Percentiles rank a stretch among this genome's conserved stretches.
Evolutionary conservation across 352 stramenopile species (phyloP).

Genomic region (Globisporangium spinosum): DNA sequence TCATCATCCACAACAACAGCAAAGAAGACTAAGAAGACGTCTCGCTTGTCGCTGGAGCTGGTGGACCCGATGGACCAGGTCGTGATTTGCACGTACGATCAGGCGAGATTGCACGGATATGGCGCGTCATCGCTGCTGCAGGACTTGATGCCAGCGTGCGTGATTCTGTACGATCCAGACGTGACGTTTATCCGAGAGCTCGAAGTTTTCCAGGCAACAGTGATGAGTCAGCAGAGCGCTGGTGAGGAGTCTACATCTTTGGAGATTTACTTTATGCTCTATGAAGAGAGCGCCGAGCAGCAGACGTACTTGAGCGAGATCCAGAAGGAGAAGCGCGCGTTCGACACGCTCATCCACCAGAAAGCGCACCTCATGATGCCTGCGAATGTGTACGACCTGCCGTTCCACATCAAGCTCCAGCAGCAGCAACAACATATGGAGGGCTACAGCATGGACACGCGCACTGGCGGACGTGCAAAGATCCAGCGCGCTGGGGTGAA

Average conservation of each 20-base stretch:
- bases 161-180: constrained; percentile 95
- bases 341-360: constrained; percentile 95
- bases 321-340: constrained; percentile 94
- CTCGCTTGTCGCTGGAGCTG: constrained; percentile 44
- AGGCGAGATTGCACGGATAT: constrained; percentile 59
- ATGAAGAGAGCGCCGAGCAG: constrained; percentile 95
- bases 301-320: constrained; percentile 94
- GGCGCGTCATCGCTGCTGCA: constrained; percentile 74
- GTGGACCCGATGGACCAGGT: constrained; percentile 49
- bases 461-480: constrained; percentile 53
- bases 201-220: constrained; percentile 88
- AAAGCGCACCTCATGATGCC: constrained; percentile 91
- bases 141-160: constrained; percentile 87
- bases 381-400: constrained; percentile 82
- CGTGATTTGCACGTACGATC: constrained; percentile 76
- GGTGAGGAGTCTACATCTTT: constrained; percentile 23
- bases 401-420: constrained; percentile 69
- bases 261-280: constrained; percentile 95
- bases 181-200: constrained; percentile 93
- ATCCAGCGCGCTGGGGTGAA: constrained; percentile 44
- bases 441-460: constrained; percentile 85
- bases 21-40: constrained; percentile 12
- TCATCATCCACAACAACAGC: background rate
- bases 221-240: constrained; percentile 16
- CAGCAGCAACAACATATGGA: constrained; percentile 43